phyloP scores from a whole-genome alignment of 139 green algal species.

The Desmodesmus armatus region DNA sequence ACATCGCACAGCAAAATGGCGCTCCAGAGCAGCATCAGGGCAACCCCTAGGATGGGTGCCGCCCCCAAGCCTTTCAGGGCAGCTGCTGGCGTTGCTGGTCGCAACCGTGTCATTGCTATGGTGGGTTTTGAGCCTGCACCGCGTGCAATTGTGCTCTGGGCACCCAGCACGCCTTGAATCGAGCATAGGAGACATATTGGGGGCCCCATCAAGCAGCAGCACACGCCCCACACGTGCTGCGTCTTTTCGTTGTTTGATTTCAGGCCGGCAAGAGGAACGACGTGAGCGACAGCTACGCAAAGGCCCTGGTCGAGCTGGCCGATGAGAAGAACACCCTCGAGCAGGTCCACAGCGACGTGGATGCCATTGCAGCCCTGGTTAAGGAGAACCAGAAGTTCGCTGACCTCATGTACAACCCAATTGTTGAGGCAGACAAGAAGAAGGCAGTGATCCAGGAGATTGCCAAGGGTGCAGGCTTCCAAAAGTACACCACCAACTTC shows the following conservation, averaged over 20 bases:
- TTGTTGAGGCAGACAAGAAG: conserved; percentile 88
- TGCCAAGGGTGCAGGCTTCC: conserved; percentile 80
- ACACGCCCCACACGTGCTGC: not conserved
- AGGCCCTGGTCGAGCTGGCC: conserved; percentile 94
- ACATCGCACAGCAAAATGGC: too few species aligned
- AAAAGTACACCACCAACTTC: conserved; percentile 94
- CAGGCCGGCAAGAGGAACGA: conserved; percentile 48
- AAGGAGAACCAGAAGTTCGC: conserved; percentile 77
- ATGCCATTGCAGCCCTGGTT: conserved; percentile 71
- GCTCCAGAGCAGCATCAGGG: too few species aligned
- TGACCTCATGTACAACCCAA: conserved; percentile 92
- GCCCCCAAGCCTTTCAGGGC: too few species aligned
- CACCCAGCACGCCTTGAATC: too few species aligned
- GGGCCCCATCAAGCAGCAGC: too few species aligned
- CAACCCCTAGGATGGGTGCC: too few species aligned
- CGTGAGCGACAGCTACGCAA: conserved; percentile 89
- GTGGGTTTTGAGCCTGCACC: too few species aligned
- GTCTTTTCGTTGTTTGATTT: not conserved
- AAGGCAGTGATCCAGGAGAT: conserved; percentile 88
- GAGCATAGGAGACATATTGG: too few species aligned
- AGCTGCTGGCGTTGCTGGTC: too few species aligned
- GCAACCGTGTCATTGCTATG: too few species aligned
- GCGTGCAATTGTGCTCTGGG: too few species aligned
- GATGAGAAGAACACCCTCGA: conserved; percentile 89
- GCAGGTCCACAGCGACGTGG: conserved; percentile 75